These are phyloP conservation scores for Ceratocystis harringtonii DNA, from an alignment of 2,329 filamentous ascomycete genomes.

Conservation along the genomic window DNA sequence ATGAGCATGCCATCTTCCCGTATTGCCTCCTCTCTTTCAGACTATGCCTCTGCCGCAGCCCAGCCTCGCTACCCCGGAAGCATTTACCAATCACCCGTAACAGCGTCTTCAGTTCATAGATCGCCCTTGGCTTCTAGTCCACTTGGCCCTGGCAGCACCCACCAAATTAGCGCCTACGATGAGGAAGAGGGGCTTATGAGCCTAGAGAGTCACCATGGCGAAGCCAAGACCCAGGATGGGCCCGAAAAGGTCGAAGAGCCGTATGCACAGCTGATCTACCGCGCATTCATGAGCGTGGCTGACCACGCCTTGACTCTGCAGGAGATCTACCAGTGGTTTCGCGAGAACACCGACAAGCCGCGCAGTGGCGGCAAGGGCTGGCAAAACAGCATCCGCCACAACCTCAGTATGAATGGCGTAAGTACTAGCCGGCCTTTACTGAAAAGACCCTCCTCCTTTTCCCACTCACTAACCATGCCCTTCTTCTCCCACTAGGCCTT, in stretches of 20 bases:
- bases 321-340: conserved; percentile 85
- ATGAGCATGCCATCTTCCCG: neutral
- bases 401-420: conserved; percentile 90
- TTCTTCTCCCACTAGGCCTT: conserved; percentile 26
- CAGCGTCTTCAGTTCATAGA: neutral
- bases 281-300: conserved; percentile 53
- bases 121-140: conserved; percentile 10
- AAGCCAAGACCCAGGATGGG: conserved; percentile 17
- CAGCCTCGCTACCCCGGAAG: conserved; percentile 9
- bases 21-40: neutral
- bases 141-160: neutral
- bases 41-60: conserved; percentile 3
- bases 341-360: conserved; percentile 64
- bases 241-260: conserved; percentile 34
- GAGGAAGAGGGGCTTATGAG: conserved; percentile 10
- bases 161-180: conserved; percentile 12
- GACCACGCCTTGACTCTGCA: conserved; percentile 61
- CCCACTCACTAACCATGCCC: conserved; percentile 4
- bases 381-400: conserved; percentile 93
- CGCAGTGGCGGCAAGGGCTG: conserved; percentile 61
- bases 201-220: conserved; percentile 19
- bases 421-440: conserved; percentile 19
- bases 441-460: neutral
- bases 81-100: neutral
- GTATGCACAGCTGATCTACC: conserved; percentile 70